These are phyloP conservation scores for Glutinoglossum americanum DNA, from an alignment of 495 filamentous ascomycete genomes.

Conservation along the genomic window DNA sequence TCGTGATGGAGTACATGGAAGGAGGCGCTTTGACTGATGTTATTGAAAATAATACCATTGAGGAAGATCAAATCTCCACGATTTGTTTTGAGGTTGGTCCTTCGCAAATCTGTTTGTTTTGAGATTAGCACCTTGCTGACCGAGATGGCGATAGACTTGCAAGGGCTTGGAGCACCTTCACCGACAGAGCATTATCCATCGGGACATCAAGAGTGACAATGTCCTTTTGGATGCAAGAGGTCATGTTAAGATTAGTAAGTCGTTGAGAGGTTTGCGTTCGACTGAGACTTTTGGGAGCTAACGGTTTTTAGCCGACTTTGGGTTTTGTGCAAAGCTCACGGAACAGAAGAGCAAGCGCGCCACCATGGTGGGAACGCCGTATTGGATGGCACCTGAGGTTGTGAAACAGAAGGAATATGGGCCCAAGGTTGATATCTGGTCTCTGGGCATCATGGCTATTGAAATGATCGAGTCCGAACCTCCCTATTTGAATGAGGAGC, in stretches of 20 bases:
- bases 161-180: conserved; percentile 86
- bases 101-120: conserved; percentile 13
- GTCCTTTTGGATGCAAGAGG: conserved; percentile 83
- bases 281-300: conserved; percentile 1
- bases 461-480: conserved; percentile 99
- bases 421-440: conserved; percentile 97
- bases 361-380: conserved; percentile 97
- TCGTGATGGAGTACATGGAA: conserved; percentile 99
- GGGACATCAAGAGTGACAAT: conserved; percentile 98
- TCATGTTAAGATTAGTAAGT: conserved; percentile 92
- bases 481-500: conserved; percentile 93
- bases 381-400: conserved; percentile 99
- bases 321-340: conserved; percentile 96
- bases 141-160: conserved; percentile 46
- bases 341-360: conserved; percentile 92
- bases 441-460: conserved; percentile 96
- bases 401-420: conserved; percentile 99
- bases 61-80: conserved; percentile 90
- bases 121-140: conserved; percentile 11
- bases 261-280: background rate
- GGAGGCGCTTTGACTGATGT: conserved; percentile 94
- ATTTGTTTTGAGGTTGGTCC: conserved; percentile 75
- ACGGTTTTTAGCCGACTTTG: conserved; percentile 66
- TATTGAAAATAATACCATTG: conserved; percentile 90
- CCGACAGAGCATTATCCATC: conserved; percentile 89